These are phyloP conservation scores for Anisodus tanguticus DNA, from an alignment of 257 asterid genomes.

Conservation along the genomic window DNA sequence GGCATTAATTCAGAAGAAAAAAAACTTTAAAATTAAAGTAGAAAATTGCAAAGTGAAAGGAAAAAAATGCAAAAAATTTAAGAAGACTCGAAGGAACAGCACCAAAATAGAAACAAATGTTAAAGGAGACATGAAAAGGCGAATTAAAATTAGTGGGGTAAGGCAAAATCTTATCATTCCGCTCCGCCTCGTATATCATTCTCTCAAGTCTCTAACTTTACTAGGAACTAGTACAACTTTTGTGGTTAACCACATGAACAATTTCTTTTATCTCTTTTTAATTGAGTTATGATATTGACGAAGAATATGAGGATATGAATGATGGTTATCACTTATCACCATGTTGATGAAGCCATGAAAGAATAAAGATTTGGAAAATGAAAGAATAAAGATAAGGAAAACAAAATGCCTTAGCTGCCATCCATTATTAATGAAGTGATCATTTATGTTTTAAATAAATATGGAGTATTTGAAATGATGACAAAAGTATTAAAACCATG, in stretches of 20 bases:
- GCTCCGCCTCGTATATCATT: no score
- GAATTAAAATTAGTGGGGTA: no score
- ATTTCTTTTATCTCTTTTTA: neutral
- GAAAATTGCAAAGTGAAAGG: no score
- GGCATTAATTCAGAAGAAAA: no score
- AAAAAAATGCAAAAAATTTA: no score
- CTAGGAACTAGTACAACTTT: neutral
- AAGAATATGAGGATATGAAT: neutral
- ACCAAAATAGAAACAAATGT: no score
- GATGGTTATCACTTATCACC: constrained; percentile 16
- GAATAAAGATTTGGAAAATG: neutral
- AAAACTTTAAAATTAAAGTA: no score
- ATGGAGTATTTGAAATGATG: constrained; percentile 8
- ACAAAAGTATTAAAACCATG: neutral
- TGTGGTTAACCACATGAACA: neutral
- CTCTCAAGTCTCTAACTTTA: neutral
- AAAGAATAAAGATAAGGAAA: neutral
- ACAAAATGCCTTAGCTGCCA: constrained; percentile 7
- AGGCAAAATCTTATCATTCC: no score
- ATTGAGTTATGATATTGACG: neutral
- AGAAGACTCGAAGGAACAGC: no score
- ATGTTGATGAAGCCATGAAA: neutral
- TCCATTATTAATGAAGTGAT: neutral
- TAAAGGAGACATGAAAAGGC: no score
- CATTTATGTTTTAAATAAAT: neutral